A percentile compares a stretch with the other conserved stretches of the same genome.
phyloP scores from a whole-genome alignment of 768 basidiomycete genomes.

The Pulveroboletus sp. region DNA sequence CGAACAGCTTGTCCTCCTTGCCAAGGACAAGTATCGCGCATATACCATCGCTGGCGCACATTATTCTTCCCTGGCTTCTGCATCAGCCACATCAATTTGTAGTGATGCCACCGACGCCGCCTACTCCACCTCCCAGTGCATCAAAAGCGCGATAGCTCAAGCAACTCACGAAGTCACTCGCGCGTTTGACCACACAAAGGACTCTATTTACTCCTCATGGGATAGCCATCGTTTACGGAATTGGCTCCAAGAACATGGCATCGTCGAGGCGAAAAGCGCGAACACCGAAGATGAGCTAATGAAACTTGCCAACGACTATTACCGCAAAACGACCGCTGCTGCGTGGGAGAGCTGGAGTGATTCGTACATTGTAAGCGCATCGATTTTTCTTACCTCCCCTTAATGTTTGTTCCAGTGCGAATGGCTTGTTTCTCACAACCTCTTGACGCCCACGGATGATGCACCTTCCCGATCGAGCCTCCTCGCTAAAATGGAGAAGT shows the following conservation, averaged over 20 bases:
- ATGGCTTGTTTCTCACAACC: slow-evolving; percentile 78
- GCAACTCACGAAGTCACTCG: slow-evolving; percentile 48
- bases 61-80: slow-evolving; percentile 46
- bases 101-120: slow-evolving; percentile 39
- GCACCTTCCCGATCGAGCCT: slow-evolving; percentile 53
- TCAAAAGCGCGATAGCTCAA: slow-evolving; percentile 42
- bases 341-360: slow-evolving; percentile 86
- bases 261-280: slow-evolving; percentile 55
- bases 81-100: slow-evolving; percentile 45
- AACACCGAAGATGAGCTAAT: slow-evolving; percentile 62
- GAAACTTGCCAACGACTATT: slow-evolving; percentile 61
- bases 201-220: slow-evolving; percentile 90
- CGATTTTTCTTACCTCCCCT: neutral
- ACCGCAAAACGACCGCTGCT: slow-evolving; percentile 56
- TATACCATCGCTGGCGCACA: slow-evolving; percentile 59
- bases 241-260: slow-evolving; percentile 72
- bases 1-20: slow-evolving; percentile 76
- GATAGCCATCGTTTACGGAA: slow-evolving; percentile 66
- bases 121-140: slow-evolving; percentile 36
- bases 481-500: slow-evolving; percentile 62
- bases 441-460: slow-evolving; percentile 55
- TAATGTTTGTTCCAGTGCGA: slow-evolving; percentile 45
- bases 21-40: slow-evolving; percentile 61
- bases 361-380: slow-evolving; percentile 61
- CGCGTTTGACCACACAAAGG: slow-evolving; percentile 66